Base-by-base conservation (phyloP, 306 rosid species). In the Acacia melanoxylon region DNA sequence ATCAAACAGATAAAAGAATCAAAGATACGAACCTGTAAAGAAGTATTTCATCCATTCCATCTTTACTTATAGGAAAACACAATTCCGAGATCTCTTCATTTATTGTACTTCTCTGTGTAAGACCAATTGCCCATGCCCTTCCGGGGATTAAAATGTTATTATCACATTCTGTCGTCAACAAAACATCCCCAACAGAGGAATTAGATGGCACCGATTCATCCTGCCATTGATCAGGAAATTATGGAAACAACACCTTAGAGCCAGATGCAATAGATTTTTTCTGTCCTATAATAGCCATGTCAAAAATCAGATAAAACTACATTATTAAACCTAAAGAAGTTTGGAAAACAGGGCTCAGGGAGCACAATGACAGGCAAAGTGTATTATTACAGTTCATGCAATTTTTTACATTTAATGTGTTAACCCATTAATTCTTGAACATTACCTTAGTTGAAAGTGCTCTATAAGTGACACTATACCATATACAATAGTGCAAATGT, bases 51-150 rank as follows among this genome's bases (percentile, higher is more conserved):
- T 84, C 74, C 37, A 78, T 70, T 89, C 83, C 89, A 80, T 85
- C 87, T 72, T 83, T 77, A 71, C 81, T 74, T 82, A 81, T 77
- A 0, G 69, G 78, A 73, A 92, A 87, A 84, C 93, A 89, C 27
- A 74, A 69, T 82, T 83, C 83, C 25, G 83, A 88, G 49, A 95
- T 88, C 85, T 89, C 98, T 80, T 91, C 98, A 85, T 87, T 90
- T 59, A 91, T 72, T 46, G 89, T 15, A 86, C 86, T 86, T 87
- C 85, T 93, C 75, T 87, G 85, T n/a, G 93, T 84, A 49, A 93
- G 91, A 62, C 94, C 91, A 83, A 95, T 88, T 70, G 93, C 94
- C 99, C 99, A 92, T 5, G 97, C 94, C 67, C 87, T 87, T 86
- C 99, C 98, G 69, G 70, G 69, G 77, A 89, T 89, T 79, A 93